Evolutionary conservation across 2,329 filamentous ascomycete genomes (phyloP).

Genomic region (Cladorrhinum sp.): DNA sequence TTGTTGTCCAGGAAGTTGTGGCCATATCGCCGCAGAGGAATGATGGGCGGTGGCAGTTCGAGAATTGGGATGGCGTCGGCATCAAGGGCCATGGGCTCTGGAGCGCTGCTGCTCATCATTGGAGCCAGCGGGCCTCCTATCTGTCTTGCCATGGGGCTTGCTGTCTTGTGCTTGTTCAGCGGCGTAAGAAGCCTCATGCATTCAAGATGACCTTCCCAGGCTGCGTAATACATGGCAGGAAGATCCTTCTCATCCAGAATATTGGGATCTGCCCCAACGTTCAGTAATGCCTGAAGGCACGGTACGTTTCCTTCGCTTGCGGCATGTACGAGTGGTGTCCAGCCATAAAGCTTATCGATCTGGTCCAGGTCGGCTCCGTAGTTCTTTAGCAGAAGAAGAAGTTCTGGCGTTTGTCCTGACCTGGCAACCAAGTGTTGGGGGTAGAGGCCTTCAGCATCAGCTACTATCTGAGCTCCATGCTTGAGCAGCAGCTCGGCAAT

Average conservation of each 20-base stretch:
- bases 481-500: slow-evolving; percentile 84
- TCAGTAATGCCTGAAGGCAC: slow-evolving; percentile 77
- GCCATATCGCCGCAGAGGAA: slow-evolving; percentile 88
- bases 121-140: slow-evolving; percentile 37
- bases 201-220: slow-evolving; percentile 93
- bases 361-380: slow-evolving; percentile 91
- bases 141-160: slow-evolving; percentile 45
- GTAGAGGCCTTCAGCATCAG: slow-evolving; percentile 92
- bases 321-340: slow-evolving; percentile 94
- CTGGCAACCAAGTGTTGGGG: slow-evolving; percentile 96
- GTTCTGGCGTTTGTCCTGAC: slow-evolving; percentile 75
- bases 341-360: slow-evolving; percentile 91
- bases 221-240: slow-evolving; percentile 96
- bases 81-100: slow-evolving; percentile 66
- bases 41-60: slow-evolving; percentile 91
- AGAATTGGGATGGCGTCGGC: slow-evolving; percentile 87
- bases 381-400: slow-evolving; percentile 75
- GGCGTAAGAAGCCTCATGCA: slow-evolving; percentile 86
- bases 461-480: slow-evolving; percentile 76
- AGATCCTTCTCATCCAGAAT: slow-evolving; percentile 89
- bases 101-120: slow-evolving; percentile 47
- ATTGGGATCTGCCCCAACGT: slow-evolving; percentile 72
- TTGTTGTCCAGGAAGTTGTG: slow-evolving; percentile 99
- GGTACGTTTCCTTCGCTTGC: slow-evolving; percentile 93
- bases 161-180: slow-evolving; percentile 44